These are phyloP conservation scores for Heliosperma pusillum DNA, from an alignment of 148 eudicot genomes.

Conservation along the genomic window DNA sequence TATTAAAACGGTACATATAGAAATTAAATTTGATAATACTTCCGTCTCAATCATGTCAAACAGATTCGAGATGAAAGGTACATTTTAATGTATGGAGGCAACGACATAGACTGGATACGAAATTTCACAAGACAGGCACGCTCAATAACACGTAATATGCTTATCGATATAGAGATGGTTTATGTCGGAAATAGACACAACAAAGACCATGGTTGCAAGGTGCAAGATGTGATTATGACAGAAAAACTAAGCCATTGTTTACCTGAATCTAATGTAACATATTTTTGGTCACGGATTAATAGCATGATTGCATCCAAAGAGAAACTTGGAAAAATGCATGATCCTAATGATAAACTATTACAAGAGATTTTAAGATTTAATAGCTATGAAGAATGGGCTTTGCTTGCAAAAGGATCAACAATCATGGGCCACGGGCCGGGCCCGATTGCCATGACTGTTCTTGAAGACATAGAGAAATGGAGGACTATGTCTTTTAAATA, in stretches of 20 bases:
- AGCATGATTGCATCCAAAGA: constrained; percentile 47
- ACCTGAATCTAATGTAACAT: constrained; percentile 23
- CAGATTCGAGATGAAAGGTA: constrained; percentile 45
- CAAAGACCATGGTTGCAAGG: neutral
- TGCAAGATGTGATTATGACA: neutral
- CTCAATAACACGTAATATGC: constrained; percentile 18
- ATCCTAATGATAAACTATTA: constrained; percentile 32
- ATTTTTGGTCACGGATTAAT: constrained; percentile 44
- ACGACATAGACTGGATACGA: constrained; percentile 40
- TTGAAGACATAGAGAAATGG: no score
- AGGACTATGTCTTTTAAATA: no score
- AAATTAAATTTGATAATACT: no score
- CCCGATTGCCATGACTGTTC: neutral
- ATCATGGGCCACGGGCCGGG: neutral
- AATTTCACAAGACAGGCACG: constrained; percentile 31
- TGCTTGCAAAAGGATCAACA: constrained; percentile 24
- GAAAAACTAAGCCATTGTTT: constrained; percentile 27
- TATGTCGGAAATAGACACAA: constrained; percentile 43
- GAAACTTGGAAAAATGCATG: constrained; percentile 27
- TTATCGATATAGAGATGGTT: constrained; percentile 43
- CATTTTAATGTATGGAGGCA: constrained; percentile 48
- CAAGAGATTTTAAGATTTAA: constrained; percentile 47
- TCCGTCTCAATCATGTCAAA: no score
- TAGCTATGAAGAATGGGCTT: constrained; percentile 57
- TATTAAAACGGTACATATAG: no score